Conservation (phyloP, 306 rosid genomes). For the Hippophae tibetana region DNA sequence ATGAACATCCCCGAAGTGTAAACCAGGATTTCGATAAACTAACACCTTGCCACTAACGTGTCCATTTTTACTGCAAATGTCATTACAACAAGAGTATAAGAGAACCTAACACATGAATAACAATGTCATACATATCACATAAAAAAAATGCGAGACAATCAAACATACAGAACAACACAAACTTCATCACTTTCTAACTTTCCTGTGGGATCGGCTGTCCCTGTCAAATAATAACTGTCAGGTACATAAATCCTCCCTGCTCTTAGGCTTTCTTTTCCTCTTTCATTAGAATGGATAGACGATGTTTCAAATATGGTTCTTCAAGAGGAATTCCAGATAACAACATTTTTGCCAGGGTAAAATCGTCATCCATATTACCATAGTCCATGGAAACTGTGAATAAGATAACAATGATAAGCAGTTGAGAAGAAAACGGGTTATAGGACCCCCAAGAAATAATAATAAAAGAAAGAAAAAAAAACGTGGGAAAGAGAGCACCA, state of each 20-base stretch:
- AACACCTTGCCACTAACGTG: slow-evolving; percentile 61
- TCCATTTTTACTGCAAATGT: slow-evolving; percentile 40
- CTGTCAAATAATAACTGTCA: slow-evolving; percentile 61
- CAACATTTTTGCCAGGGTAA: slow-evolving; percentile 45
- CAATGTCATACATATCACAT: neutral
- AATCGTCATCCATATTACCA: slow-evolving; percentile 50
- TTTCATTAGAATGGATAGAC: slow-evolving; percentile 27
- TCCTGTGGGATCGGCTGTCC: slow-evolving; percentile 75
- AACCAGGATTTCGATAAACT: slow-evolving; percentile 72
- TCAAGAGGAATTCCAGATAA: slow-evolving; percentile 62
- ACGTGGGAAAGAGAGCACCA: neutral
- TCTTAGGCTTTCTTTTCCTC: slow-evolving; percentile 37
- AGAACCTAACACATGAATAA: neutral
- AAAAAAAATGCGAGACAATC: neutral
- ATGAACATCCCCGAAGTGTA: slow-evolving; percentile 82
- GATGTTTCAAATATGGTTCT: slow-evolving; percentile 51
- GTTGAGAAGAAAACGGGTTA: neutral
- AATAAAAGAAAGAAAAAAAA: neutral
- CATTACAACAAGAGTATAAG: neutral
- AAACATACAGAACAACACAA: slow-evolving; percentile 60
- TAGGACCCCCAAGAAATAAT: neutral
- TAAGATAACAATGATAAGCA: neutral
- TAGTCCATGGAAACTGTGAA: slow-evolving; percentile 38
- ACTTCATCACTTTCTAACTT: slow-evolving; percentile 44
- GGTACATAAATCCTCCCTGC: slow-evolving; percentile 42